Base-by-base conservation (phyloP, 192 early-diverging fungal species). In the Gamsiella multidivaricata region DNA sequence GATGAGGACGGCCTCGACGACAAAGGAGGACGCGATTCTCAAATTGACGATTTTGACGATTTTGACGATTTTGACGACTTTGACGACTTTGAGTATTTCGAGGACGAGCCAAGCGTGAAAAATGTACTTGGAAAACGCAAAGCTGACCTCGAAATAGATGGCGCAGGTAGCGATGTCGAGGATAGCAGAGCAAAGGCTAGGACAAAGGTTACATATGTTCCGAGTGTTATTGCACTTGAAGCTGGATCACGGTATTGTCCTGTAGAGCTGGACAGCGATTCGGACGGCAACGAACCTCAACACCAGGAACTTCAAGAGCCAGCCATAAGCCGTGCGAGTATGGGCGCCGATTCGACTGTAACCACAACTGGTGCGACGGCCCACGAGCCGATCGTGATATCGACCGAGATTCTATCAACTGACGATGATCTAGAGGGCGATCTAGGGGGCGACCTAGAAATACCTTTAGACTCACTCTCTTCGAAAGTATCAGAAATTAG, bases 211-310 rank as follows among this genome's bases (percentile, higher is more conserved):
- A 10, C 29, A 50, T 46, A 18, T 1, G 1, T 28, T 11, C 20
- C 28, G 32, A 49, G 31, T 5, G 12, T 46, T 5, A n/a, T 46
- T n/a, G 9, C 45, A 18, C 45, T 54, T 2, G 46, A 22, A 10
- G 9, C 46, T 11, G 65, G 65, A 50, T 67, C 65, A 3, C 32
- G 39, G 45, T 22, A 56, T 2, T 67, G 45, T 32, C 65, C 65
- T n/a, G 42, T 67, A 4, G 65, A 67, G 26, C 26, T 58, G 33
- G 65, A 67, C 18, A 58, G 65, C 46, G 65, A 67, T 22, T 58
- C 65, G 0, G 65, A 67, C 2, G 20, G 7, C 3, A 54, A 57
- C 25, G 55, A 31, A 23, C 32, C 20, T n/a, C n/a, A n/a, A 50
- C 9, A 54, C 2, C 32, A 26, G 8, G 6, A 8, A 18, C 20